A percentile compares a stretch with the other conserved stretches of the same genome.
phyloP scores from a whole-genome alignment of 2,329 filamentous ascomycete species.

The Fusarium abutilonis region DNA sequence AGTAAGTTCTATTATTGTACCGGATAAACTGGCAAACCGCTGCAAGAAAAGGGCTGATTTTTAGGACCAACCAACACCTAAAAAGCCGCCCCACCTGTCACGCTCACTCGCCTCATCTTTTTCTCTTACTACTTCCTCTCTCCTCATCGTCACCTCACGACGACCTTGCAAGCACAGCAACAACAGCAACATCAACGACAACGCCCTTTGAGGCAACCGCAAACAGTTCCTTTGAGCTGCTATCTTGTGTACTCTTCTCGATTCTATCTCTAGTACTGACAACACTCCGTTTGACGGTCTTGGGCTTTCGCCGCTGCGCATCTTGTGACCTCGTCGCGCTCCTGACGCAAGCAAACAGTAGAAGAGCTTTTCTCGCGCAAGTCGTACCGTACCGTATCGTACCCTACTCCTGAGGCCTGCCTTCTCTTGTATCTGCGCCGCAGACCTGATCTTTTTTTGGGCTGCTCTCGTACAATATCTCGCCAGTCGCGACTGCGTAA shows the following conservation, averaged over 20 bases:
- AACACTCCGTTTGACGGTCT: slow-evolving; percentile 26
- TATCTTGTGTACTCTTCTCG: slow-evolving; percentile 27
- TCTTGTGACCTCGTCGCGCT: slow-evolving; percentile 44
- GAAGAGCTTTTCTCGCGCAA: slow-evolving; percentile 44
- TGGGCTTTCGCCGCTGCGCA: slow-evolving; percentile 30
- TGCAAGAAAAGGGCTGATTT: background rate
- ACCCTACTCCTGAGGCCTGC: slow-evolving; percentile 41
- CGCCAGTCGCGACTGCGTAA: slow-evolving; percentile 45
- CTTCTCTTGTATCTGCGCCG: slow-evolving; percentile 41
- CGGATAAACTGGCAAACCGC: slow-evolving; percentile 28
- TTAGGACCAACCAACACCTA: slow-evolving; percentile 20
- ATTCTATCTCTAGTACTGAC: slow-evolving; percentile 32
- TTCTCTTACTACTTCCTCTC: slow-evolving; percentile 25
- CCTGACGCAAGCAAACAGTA: slow-evolving; percentile 43
- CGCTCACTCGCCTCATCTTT: slow-evolving; percentile 25
- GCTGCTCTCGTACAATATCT: slow-evolving; percentile 40
- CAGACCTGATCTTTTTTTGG: slow-evolving; percentile 27
- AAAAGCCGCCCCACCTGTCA: slow-evolving; percentile 40
- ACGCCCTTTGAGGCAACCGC: slow-evolving; percentile 30
- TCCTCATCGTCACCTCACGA: slow-evolving; percentile 36
- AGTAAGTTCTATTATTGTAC: slow-evolving; percentile 5
- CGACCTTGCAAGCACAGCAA: slow-evolving; percentile 14
- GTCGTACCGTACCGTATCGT: slow-evolving; percentile 40
- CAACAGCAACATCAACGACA: slow-evolving; percentile 26
- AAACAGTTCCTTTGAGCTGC: slow-evolving; percentile 13